Percentiles rank a stretch among this genome's conserved stretches.
phyloP scores from a whole-genome alignment of 345 rosid genomes.

The Cardamine chenopodiifolia region DNA sequence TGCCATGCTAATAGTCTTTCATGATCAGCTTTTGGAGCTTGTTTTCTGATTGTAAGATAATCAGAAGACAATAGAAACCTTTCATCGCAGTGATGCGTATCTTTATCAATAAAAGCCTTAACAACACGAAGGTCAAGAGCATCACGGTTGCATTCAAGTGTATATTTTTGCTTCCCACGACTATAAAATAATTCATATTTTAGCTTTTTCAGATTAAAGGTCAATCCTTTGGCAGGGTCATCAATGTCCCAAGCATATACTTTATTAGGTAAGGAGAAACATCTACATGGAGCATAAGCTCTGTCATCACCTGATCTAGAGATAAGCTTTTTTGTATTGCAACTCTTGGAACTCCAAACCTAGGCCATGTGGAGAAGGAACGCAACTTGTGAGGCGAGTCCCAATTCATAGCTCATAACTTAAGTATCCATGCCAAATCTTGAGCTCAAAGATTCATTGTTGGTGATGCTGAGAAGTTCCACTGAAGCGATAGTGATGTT shows the following conservation, averaged over 20 bases:
- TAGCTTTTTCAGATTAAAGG: slow-evolving; percentile 74
- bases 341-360: slow-evolving; percentile 85
- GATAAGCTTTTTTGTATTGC: slow-evolving; percentile 84
- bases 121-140: slow-evolving; percentile 88
- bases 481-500: slow-evolving; percentile 81
- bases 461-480: slow-evolving; percentile 75
- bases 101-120: slow-evolving; percentile 65
- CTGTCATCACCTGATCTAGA: slow-evolving; percentile 89
- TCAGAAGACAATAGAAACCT: slow-evolving; percentile 88
- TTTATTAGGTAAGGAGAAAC: slow-evolving; percentile 69
- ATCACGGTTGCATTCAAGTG: slow-evolving; percentile 85
- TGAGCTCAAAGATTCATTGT: slow-evolving; percentile 83
- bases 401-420: slow-evolving; percentile 82
- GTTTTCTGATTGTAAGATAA: slow-evolving; percentile 93
- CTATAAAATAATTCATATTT: slow-evolving; percentile 75
- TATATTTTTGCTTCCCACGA: slow-evolving; percentile 89
- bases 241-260: slow-evolving; percentile 71
- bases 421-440: slow-evolving; percentile 90
- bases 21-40: slow-evolving; percentile 90
- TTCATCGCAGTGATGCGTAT: slow-evolving; percentile 67
- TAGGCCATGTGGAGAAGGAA: slow-evolving; percentile 84
- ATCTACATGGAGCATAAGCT: slow-evolving; percentile 87
- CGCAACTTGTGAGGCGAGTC: slow-evolving; percentile 93
- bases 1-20: slow-evolving; percentile 92
- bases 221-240: slow-evolving; percentile 94